A percentile compares a stretch with the other conserved stretches of the same genome.
Conservation (phyloP, 2,329 filamentous ascomycete species). For the Penicillium oxalicum region DNA sequence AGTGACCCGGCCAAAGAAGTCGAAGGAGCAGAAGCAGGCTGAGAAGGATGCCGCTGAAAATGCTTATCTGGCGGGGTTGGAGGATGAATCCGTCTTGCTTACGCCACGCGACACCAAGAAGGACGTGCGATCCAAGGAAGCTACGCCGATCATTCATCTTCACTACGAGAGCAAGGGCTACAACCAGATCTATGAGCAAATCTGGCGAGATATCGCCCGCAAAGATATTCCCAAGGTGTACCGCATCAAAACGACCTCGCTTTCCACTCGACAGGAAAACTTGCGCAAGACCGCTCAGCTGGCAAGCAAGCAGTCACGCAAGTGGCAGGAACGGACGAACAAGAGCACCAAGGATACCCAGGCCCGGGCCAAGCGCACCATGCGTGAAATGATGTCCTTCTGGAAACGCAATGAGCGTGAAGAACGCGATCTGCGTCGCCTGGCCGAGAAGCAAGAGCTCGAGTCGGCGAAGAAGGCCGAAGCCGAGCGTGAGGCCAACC, state of each 20-base stretch:
- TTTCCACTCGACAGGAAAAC: constrained; percentile 85
- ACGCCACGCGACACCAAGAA: constrained; percentile 51
- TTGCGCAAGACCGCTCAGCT: constrained; percentile 95
- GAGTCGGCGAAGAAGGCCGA: constrained; percentile 96
- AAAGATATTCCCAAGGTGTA: constrained; percentile 92
- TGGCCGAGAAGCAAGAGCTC: constrained; percentile 90
- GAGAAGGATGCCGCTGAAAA: constrained; percentile 74
- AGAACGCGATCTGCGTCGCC: constrained; percentile 87
- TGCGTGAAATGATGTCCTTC: constrained; percentile 99
- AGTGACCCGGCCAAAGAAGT: constrained; percentile 72
- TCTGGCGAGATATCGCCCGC: constrained; percentile 88
- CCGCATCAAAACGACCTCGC: constrained; percentile 79
- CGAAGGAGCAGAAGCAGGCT: constrained; percentile 65
- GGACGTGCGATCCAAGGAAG: constrained; percentile 39
- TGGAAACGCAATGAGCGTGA: constrained; percentile 99
- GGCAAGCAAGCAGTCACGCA: constrained; percentile 91
- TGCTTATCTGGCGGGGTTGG: constrained; percentile 66
- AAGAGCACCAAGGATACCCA: constrained; percentile 98
- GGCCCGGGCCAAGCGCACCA: constrained; percentile 91
- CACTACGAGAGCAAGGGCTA: constrained; percentile 85
- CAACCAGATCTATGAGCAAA: constrained; percentile 95
- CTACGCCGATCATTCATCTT: constrained; percentile 49
- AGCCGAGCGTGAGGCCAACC: constrained; percentile 92
- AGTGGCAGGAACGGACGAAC: constrained; percentile 96
- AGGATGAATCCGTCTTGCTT: constrained; percentile 42